Percentiles rank a stretch among this genome's conserved stretches.
Evolutionary conservation across 73 alveolate genomes (phyloP).

Genomic region (Vitrella brassicaformis): DNA sequence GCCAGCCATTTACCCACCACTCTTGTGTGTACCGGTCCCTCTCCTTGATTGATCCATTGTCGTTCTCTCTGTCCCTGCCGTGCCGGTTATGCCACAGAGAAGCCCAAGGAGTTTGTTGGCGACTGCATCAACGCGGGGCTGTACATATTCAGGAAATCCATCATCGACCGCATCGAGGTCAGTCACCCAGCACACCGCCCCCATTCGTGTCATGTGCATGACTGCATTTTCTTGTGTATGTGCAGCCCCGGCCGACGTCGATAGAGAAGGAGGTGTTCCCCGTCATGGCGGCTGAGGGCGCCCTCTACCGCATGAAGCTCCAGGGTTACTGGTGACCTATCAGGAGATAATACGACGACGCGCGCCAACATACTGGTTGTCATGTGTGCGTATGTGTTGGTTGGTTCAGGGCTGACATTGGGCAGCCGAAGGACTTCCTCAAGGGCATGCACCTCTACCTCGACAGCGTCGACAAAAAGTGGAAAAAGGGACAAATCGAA

Average conservation of each 20-base stretch:
- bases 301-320: slow-evolving; percentile 62
- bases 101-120: slow-evolving; percentile 54
- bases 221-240: background rate
- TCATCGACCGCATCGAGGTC: slow-evolving; percentile 72
- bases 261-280: slow-evolving; percentile 92
- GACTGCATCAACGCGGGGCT: slow-evolving; percentile 92
- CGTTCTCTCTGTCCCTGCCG: too few species aligned
- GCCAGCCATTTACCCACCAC: too few species aligned
- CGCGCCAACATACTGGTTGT: too few species aligned
- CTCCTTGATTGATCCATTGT: too few species aligned
- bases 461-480: slow-evolving; percentile 41
- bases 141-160: slow-evolving; percentile 64
- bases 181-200: too few species aligned
- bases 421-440: slow-evolving; percentile 89
- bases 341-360: too few species aligned
- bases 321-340: slow-evolving; percentile 95
- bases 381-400: too few species aligned
- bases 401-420: slow-evolving; percentile 95
- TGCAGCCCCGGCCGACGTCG: slow-evolving; percentile 78
- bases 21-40: too few species aligned
- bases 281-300: slow-evolving; percentile 81
- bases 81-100: too few species aligned
- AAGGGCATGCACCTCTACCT: slow-evolving; percentile 60
- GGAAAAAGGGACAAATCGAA: background rate
- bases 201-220: too few species aligned